Evolutionary conservation across 148 eudicot genomes (phyloP), one percentile per base, ranked within the genome.

Genomic region (Agrostemma githago): DNA sequence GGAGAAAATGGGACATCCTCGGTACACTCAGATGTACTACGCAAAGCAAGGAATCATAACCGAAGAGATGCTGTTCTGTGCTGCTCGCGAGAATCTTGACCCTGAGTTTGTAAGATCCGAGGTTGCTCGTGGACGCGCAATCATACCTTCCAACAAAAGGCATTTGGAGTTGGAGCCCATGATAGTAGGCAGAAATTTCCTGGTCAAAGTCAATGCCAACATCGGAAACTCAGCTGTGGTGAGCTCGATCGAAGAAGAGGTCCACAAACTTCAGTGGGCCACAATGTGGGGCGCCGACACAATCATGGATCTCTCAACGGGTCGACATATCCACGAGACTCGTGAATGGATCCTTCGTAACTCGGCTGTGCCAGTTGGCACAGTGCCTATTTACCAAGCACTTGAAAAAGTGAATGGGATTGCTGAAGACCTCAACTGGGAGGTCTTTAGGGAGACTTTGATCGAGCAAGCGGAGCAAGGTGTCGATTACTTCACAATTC

Each of bases 231-330:
- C 98, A 21, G 98, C 98, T 80, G 96, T 95, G 44, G 89, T 92
- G 62, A 95, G 98, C 78, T 95, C 98, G 66, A 95, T 95, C 11
- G 98, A 95, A 79, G 97, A 95, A 85, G 98, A 95, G 86, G 98
- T 95, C 74, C 96, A 92, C 81, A 95, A 95, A 74, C 98, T 92
- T 80, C 98, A 95, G 68, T 95, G 98, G 98, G 98, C 98, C 68
- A 95, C 98, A 57, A 92, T 95, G 96, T 95, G 98, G 98, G 98
- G 98, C 59, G 98, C 98, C 1, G 98, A 95, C 82, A 95, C 98
- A 16, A 87, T 92, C 69, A 95, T 95, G 98, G 98, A 95, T 78
- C 92, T 95, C 37, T 95, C 98, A 3, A 95, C 98, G 0, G 98
- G 98, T 26, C 96, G 92, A 19, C 98, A 95, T 82, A 95, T 95